Evolutionary conservation across 306 rosid species (phyloP), one percentile per base, ranked within the genome.

Genomic region (Sphenostylis stenocarpa): DNA sequence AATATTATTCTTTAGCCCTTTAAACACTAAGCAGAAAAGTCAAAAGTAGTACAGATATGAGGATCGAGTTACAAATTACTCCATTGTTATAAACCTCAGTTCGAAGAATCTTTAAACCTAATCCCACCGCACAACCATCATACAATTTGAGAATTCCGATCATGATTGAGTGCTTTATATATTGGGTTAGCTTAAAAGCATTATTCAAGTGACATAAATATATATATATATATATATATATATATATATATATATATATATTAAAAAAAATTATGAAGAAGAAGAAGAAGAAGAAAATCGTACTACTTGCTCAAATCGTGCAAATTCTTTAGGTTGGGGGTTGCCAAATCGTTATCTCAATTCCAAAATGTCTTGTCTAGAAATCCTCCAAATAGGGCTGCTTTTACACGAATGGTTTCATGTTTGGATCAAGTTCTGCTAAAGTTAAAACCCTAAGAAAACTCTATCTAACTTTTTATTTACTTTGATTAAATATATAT

Each of bases 261-360:
- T 43, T 13, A 9, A 52, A 29, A 23, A n/a, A n/a, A n/a, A n/a
- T n/a, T n/a, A n/a, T n/a, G 26, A 21, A 12, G 3, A 6, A 33
- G 23, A 20, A 7, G 7, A 38, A 38, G 43, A 38, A 38, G 8
- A 38, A 60, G 1, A 63, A n/a, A 28, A 29, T 1, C 16, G 60
- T 41, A 39, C 29, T 56, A 38, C 21, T 39, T 13, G 75, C 66
- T 61, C 43, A n/a, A 70, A 71, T 56, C 38, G 24, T 45, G 58
- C 34, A 67, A 70, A 66, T 71, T 76, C 62, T 61, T 48, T 72
- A 19, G 67, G 60, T 26, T 71, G 75, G 84, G 64, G 78, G 84
- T 76, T 85, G 75, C 75, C 72, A 77, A 60, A 82, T 85, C 83
- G 67, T 79, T 82, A 49, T 85, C 86, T 76, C 17, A 58, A 58